phyloP scores from a whole-genome alignment of 2,329 filamentous ascomycete species.

The Polytolypa hystricis region DNA sequence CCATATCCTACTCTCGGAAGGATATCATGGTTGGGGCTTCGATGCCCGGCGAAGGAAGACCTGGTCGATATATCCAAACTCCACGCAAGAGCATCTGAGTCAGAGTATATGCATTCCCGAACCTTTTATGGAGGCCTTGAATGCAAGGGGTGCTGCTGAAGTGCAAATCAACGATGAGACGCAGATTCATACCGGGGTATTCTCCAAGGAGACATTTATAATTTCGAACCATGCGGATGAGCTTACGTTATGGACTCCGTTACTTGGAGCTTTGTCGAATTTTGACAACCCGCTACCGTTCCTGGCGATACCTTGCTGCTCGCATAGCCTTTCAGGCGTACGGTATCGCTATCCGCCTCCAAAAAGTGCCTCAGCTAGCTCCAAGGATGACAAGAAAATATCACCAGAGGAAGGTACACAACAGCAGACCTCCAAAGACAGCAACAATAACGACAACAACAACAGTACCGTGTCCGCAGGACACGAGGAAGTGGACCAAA shows the following conservation, averaged over 20 bases:
- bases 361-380: slow-evolving; percentile 8
- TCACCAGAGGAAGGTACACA: slow-evolving; percentile 3
- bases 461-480: slow-evolving; percentile 9
- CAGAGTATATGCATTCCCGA: slow-evolving; percentile 52
- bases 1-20: slow-evolving; percentile 67
- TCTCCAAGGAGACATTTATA: slow-evolving; percentile 70
- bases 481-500: background rate
- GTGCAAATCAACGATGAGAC: slow-evolving; percentile 1
- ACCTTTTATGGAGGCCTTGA: slow-evolving; percentile 27
- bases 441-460: slow-evolving; percentile 33
- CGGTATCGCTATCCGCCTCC: slow-evolving; percentile 47
- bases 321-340: slow-evolving; percentile 69
- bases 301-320: slow-evolving; percentile 91
- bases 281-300: slow-evolving; percentile 59
- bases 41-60: slow-evolving; percentile 79
- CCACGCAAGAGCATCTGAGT: slow-evolving; percentile 40
- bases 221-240: slow-evolving; percentile 97
- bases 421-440: slow-evolving; percentile 8
- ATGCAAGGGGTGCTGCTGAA: background rate
- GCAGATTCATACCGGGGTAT: slow-evolving; percentile 44
- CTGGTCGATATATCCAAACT: slow-evolving; percentile 59
- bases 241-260: slow-evolving; percentile 87
- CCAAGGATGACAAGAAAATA: slow-evolving; percentile 4
- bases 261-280: slow-evolving; percentile 57
- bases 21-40: slow-evolving; percentile 79